phyloP scores from a whole-genome alignment of 768 basidiomycete species.

The Suillus lakei region DNA sequence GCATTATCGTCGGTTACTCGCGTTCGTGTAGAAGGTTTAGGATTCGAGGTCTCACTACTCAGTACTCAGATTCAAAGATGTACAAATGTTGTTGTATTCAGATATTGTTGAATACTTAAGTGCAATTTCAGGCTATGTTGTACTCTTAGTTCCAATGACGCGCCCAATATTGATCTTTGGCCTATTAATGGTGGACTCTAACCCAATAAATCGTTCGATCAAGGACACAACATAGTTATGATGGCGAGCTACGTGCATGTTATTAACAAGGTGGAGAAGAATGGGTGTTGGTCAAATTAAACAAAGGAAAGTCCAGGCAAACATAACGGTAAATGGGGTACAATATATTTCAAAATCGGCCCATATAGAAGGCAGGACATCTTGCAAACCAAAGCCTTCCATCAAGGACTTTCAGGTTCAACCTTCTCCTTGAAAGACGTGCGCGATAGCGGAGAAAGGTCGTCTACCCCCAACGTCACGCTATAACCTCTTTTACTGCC shows the following conservation, averaged over 20 bases:
- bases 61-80: neutral
- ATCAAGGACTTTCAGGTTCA: neutral
- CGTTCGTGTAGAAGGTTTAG: neutral
- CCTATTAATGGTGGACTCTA: no score
- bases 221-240: neutral
- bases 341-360: neutral
- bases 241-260: neutral
- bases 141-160: neutral
- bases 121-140: neutral
- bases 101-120: neutral
- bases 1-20: neutral
- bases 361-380: neutral
- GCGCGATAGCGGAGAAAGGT: slow-evolving; percentile 10
- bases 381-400: neutral
- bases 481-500: slow-evolving; percentile 13
- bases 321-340: neutral
- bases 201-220: no score
- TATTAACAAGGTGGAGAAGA: neutral
- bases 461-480: slow-evolving; percentile 10
- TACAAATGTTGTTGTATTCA: neutral
- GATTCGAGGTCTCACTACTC: neutral
- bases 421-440: slow-evolving; percentile 10
- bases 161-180: no score
- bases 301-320: neutral
- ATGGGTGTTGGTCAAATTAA: neutral